Percentiles rank a stretch among this genome's conserved stretches.
Conservation (phyloP, 2,329 filamentous ascomycete genomes). For the Trichophyton rubrum region DNA sequence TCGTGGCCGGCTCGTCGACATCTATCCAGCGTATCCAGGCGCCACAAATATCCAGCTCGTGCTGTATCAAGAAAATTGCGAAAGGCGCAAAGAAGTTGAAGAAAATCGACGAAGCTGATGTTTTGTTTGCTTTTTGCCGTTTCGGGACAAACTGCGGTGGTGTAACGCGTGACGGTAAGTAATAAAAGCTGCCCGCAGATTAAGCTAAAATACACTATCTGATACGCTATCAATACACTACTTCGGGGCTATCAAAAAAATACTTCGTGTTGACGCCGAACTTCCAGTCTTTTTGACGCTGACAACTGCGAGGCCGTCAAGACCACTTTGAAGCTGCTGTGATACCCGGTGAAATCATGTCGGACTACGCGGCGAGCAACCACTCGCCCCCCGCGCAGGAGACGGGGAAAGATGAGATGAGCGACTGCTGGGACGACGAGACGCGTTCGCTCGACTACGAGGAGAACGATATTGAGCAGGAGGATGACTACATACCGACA, state of each 20-base stretch:
- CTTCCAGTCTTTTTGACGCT: neutral
- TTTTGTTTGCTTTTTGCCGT: conserved; percentile 24
- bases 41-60: too few species aligned
- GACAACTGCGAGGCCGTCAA: neutral
- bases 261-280: neutral
- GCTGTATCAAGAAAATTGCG: neutral
- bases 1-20: conserved; percentile 36
- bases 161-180: neutral
- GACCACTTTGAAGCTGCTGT: neutral
- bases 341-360: neutral
- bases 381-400: neutral
- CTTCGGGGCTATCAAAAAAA: too few species aligned
- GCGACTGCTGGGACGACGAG: neutral
- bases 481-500: conserved; percentile 6
- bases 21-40: neutral
- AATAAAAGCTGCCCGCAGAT: neutral
- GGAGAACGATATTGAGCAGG: neutral
- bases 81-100: neutral
- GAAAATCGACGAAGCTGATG: neutral
- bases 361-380: neutral
- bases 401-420: neutral
- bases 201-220: neutral
- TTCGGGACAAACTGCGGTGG: conserved; percentile 11
- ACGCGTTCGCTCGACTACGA: neutral
- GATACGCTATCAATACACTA: neutral